Conservation (phyloP, 1,284 basidiomycete species). For the Melampsora larici-populina region DNA sequence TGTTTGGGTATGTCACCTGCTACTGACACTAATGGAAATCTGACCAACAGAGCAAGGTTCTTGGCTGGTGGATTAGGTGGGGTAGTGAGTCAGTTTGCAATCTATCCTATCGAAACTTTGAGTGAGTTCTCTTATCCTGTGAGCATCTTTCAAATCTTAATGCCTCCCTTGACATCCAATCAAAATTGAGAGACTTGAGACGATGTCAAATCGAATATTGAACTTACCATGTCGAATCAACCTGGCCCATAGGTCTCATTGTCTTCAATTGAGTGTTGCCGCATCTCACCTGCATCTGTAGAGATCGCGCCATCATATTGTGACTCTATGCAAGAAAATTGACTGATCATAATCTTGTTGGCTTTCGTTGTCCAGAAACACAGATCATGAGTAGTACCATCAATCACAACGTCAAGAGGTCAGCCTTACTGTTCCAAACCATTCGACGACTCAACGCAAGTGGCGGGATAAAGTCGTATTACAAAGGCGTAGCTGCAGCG, state of each 20-base stretch:
- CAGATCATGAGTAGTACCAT: conserved; percentile 75
- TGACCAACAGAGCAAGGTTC: conserved; percentile 87
- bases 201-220: too few species aligned
- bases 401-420: conserved; percentile 60
- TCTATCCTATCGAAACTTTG: conserved; percentile 82
- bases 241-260: too few species aligned
- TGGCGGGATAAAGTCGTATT: conserved; percentile 81
- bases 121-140: conserved; percentile 54
- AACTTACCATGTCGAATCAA: too few species aligned
- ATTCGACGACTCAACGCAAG: conserved; percentile 66
- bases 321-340: neutral
- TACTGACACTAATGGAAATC: conserved; percentile 84
- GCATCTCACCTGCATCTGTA: too few species aligned
- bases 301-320: too few species aligned
- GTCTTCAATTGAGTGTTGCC: too few species aligned
- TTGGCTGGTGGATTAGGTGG: conserved; percentile 93
- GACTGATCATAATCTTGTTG: too few species aligned
- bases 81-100: conserved; percentile 88
- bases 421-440: conserved; percentile 63
- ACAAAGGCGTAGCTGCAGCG: conserved; percentile 75
- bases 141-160: neutral
- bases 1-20: conserved; percentile 60
- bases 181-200: too few species aligned
- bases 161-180: neutral
- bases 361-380: conserved; percentile 39